Percentiles rank a stretch among this genome's conserved stretches.
Evolutionary conservation across 1,139 yeast species (phyloP).

Genomic region (Sugiyamaella xylanicola): DNA sequence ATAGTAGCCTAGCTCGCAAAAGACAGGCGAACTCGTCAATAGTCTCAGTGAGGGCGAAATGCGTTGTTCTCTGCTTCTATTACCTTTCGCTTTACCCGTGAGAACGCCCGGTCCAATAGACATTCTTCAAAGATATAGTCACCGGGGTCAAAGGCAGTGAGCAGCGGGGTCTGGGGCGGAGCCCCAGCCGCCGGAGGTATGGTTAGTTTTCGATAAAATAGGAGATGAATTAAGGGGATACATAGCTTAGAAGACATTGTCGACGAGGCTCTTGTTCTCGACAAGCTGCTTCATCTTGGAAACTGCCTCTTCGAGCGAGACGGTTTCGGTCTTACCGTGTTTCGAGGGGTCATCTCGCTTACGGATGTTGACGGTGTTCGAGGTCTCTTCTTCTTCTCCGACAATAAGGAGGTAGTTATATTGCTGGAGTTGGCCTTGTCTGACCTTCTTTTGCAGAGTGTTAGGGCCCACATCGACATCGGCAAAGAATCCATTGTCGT

Average conservation of each 20-base stretch:
- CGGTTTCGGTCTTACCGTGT: conserved; percentile 88
- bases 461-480: conserved; percentile 93
- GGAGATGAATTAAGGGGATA: not conserved
- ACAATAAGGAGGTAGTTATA: conserved; percentile 94
- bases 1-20: too few relatives aligned
- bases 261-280: conserved; percentile 27
- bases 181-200: not conserved
- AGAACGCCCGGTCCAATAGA: not conserved
- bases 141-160: not conserved
- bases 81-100: not conserved
- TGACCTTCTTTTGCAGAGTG: conserved; percentile 93
- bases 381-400: conserved; percentile 87
- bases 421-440: conserved; percentile 90
- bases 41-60: too few relatives aligned
- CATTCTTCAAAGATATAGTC: not conserved
- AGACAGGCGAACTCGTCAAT: too few relatives aligned
- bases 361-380: conserved; percentile 83
- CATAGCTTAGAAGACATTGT: conserved; percentile 28
- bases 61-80: too few relatives aligned
- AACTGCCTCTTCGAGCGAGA: conserved; percentile 68
- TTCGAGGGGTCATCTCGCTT: conserved; percentile 85
- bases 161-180: conserved; percentile 1
- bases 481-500: conserved; percentile 74
- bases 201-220: too few relatives aligned
- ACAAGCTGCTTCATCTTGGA: conserved; percentile 54